Evolutionary conservation across 208 protist genomes (phyloP).

Genomic region (Leishmania tarentolae): DNA sequence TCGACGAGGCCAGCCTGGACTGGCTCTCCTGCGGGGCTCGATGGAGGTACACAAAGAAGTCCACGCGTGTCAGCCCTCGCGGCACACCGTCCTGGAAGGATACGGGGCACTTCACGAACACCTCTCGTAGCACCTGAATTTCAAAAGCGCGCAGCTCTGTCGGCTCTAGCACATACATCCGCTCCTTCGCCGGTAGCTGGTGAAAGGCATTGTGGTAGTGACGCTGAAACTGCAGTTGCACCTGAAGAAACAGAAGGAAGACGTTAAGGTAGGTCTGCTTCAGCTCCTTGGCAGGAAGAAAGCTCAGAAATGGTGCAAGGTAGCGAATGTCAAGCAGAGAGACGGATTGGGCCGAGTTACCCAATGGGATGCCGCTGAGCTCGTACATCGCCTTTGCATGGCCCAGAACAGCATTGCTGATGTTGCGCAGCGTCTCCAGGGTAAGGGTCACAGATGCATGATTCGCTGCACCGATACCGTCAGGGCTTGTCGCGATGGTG

Average conservation of each 20-base stretch:
- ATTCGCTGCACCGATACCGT: conserved; percentile 8
- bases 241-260: conserved; percentile 76
- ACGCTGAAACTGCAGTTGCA: conserved; percentile 66
- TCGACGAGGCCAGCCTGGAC: not conserved
- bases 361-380: conserved; percentile 46
- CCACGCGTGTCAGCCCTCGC: conserved; percentile 61
- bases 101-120: conserved; percentile 59
- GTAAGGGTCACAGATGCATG: conserved; percentile 1
- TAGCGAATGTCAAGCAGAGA: conserved; percentile 68
- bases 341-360: conserved; percentile 9
- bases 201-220: conserved; percentile 33
- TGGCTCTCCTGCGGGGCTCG: conserved; percentile 48
- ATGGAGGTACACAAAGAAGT: conserved; percentile 75
- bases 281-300: conserved; percentile 58
- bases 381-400: conserved; percentile 73
- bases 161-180: conserved; percentile 45
- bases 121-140: conserved; percentile 48
- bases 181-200: conserved; percentile 30
- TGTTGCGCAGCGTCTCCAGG: conserved; percentile 33
- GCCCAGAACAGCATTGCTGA: conserved; percentile 40
- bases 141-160: conserved; percentile 56
- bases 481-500: not conserved
- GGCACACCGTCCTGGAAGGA: conserved; percentile 34
- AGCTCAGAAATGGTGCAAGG: conserved; percentile 74
- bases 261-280: conserved; percentile 47